Evolutionary conservation across 306 rosid species (phyloP), one percentile per base, ranked within the genome.

Genomic region (Medicago ruthenica): DNA sequence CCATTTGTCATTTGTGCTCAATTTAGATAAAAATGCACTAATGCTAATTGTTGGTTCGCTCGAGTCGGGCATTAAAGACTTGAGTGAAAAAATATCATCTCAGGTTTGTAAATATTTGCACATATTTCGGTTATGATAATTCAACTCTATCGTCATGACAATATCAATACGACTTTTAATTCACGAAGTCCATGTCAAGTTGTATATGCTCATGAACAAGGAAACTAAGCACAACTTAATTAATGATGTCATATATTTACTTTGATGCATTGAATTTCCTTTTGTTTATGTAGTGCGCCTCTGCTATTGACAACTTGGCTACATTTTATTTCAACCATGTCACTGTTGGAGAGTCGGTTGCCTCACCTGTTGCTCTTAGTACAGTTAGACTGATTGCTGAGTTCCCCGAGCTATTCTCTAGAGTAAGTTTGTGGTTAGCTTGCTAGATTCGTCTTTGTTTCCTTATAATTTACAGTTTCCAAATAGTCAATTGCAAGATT

Each of bases 41-140:
- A 84, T 85, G 90, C 86, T 83, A 60, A 50, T 93, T 69, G 87
- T 88, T 82, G 89, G 96, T 60, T 87, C 98, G 61, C 93, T 93
- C 34, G 98, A 93, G 85, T 81, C 88, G n/a, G 98, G 98, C 71
- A 92, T 93, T 60, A 93, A 93, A 84, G 98, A 93, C 76, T 87
- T 87, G 41, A 93, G 86, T 79, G 86, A 93, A 20, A 88, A 79
- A 78, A 86, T 93, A 74, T 86, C 98, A 66, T 86, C 98, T 16
- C 93, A 90, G 98, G 98, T 93, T 71, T 71, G 83, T 79, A 64
- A 42, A 73, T 31, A 20, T 47, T 48, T 40, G 51, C 57, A 51
- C 59, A 58, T 69, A 42, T 50, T 65, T 15, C 36, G 4, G 16
- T 34, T 42, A 6, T 21, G 16, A 22, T 36, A 9, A 58, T 50